These are phyloP conservation scores for Gelatoporia subvermispora DNA, from an alignment of 768 basidiomycete genomes.

Conservation along the genomic window DNA sequence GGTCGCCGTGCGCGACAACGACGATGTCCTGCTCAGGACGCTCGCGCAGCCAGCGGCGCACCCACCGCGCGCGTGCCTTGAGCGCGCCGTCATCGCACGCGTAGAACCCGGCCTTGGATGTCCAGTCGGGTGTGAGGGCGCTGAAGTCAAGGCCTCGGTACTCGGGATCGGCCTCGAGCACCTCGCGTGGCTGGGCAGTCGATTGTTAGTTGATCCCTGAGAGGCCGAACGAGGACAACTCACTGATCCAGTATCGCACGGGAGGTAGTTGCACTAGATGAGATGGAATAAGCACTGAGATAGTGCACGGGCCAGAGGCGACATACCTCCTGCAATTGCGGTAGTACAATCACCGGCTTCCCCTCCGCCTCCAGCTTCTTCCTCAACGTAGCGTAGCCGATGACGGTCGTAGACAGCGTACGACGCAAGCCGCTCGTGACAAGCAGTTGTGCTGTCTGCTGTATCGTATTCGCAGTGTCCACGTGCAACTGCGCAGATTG, in stretches of 20 bases:
- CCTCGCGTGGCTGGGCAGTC: constrained; percentile 15
- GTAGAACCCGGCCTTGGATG: constrained; percentile 21
- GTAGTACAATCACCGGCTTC: constrained; percentile 19
- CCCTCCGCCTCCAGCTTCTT: constrained; percentile 19
- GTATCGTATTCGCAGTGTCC: constrained; percentile 19
- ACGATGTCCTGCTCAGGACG: constrained; percentile 23
- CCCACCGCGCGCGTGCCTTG: constrained; percentile 22
- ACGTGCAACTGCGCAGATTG: constrained; percentile 19
- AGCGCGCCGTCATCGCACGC: constrained; percentile 12
- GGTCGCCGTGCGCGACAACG: constrained; percentile 23
- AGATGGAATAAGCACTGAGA: neutral
- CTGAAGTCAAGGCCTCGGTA: constrained; percentile 24
- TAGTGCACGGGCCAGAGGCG: neutral
- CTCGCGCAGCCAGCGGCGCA: constrained; percentile 21
- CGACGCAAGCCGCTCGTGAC: constrained; percentile 21
- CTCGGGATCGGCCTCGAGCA: constrained; percentile 23
- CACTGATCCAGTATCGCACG: constrained; percentile 25
- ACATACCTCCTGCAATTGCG: constrained; percentile 24
- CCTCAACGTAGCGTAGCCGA: constrained; percentile 19
- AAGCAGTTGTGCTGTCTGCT: constrained; percentile 21
- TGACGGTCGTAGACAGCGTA: constrained; percentile 22
- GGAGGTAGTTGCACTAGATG: constrained; percentile 19
- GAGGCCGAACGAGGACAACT: neutral
- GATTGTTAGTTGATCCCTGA: neutral
- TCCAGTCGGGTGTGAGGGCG: constrained; percentile 24